phyloP scores from a whole-genome alignment of 306 rosid species.

The Castanospermum australe region DNA sequence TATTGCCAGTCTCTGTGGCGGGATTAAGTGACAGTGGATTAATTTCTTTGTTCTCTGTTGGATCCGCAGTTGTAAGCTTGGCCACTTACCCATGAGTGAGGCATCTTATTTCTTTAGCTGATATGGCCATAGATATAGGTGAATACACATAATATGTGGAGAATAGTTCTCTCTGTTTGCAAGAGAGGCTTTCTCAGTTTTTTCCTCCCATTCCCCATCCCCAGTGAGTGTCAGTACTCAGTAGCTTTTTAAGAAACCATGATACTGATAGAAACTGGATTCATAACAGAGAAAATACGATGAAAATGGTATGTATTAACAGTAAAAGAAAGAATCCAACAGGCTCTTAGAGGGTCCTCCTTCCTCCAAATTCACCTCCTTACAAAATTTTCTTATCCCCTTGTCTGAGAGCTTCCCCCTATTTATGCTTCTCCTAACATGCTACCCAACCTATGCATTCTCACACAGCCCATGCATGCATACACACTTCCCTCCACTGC shows the following conservation, averaged over 20 bases:
- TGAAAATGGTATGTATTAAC: too few species aligned
- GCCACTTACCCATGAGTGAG: neutral
- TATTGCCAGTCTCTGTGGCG: neutral
- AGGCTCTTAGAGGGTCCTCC: too few species aligned
- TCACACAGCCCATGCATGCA: too few species aligned
- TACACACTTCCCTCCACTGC: too few species aligned
- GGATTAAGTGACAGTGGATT: neutral
- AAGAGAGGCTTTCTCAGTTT: slow-evolving; percentile 1
- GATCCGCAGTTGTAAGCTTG: neutral
- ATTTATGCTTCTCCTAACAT: too few species aligned
- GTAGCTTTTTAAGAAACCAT: neutral
- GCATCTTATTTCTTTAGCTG: slow-evolving; percentile 4
- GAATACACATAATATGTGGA: neutral
- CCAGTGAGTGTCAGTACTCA: neutral
- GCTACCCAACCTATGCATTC: too few species aligned
- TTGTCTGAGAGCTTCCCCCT: too few species aligned
- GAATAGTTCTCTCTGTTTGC: neutral
- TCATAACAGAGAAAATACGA: too few species aligned
- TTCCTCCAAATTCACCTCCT: too few species aligned
- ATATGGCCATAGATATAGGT: neutral
- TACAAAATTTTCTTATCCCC: too few species aligned
- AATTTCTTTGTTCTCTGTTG: slow-evolving; percentile 12
- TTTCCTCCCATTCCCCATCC: neutral
- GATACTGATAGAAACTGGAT: too few species aligned
- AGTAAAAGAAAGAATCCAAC: too few species aligned